Evolutionary conservation across 306 rosid species (phyloP), one percentile per base, ranked within the genome.

Genomic region (Prinsepia uniflora): DNA sequence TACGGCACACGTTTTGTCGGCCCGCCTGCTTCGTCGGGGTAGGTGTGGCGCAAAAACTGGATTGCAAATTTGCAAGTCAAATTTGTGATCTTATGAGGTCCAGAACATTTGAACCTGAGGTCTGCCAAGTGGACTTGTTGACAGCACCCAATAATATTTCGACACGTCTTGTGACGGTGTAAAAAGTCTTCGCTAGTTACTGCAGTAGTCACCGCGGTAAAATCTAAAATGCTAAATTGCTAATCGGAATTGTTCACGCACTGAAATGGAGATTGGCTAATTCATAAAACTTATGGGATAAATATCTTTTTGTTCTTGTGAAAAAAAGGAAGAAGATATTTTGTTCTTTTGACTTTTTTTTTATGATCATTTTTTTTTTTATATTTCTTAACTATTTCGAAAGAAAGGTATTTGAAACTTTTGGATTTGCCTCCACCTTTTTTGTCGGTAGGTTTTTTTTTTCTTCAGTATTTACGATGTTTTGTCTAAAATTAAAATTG

Each of bases 1-100:
- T 58, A 4, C 10, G 8, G 41, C 72, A 63, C 79, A 40, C 72
- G 63, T 53, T 75, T 79, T 70, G 44, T 48, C 65, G 65, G 83
- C 20, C 63, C 49, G 14, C 67, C 72, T 41, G 24, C 7, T 36
- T 45, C 39, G 18, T 2, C 36, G 63, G 52, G 58, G 19, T 63
- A 50, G 65, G 74, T 22, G 34, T 34, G 48, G 53, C 34, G 70
- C 57, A 24, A 65, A 55, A 44, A 8, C 24, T 61, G 52, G 52
- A 2, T 19, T 17, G 40, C 46, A 15, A 15, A 2, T 2, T 24
- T 24, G 30, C 30, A 24, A 24, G 19, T 71, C 67, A 58, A 24
- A 58, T 44, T 71, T 59, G 47, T 58, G 13, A 59, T 71, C 67
- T 13, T 36, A 20, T 12, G 40, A 45, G 61, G 67, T 49, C 60